Evolutionary conservation across 1,139 yeast genomes (phyloP).

Genomic region (Geotrichum klebahnii): DNA sequence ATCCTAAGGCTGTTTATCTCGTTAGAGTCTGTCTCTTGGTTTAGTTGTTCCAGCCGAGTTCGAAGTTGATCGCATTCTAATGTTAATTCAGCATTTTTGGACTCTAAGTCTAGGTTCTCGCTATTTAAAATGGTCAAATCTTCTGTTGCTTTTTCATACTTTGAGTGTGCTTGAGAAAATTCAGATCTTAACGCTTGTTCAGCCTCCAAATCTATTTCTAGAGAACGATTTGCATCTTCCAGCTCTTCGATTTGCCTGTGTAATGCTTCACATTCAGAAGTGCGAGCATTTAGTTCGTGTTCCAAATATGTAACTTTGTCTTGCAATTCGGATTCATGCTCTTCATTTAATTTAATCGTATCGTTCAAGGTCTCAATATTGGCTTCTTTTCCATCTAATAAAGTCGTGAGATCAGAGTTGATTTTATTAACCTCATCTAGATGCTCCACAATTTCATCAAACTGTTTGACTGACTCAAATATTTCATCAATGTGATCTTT

Average conservation of each 20-base stretch:
- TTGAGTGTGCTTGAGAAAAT: neutral
- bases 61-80: neutral
- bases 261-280: neutral
- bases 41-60: neutral
- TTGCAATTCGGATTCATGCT: neutral
- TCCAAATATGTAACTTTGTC: constrained; percentile 1
- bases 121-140: neutral
- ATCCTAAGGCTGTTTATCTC: too few species aligned
- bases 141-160: constrained; percentile 1
- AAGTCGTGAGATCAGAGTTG: constrained; percentile 6
- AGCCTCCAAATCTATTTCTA: constrained; percentile 16
- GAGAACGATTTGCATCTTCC: constrained; percentile 3
- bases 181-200: constrained; percentile 8
- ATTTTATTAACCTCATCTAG: constrained; percentile 6
- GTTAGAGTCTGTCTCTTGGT: too few species aligned
- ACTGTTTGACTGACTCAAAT: constrained; percentile 10
- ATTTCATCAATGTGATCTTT: constrained; percentile 12
- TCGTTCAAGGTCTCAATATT: neutral
- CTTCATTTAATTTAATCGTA: neutral
- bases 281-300: neutral
- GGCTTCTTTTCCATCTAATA: constrained; percentile 13
- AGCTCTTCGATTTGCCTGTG: constrained; percentile 1
- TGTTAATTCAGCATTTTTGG: constrained; percentile 4
- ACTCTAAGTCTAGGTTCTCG: constrained; percentile 5
- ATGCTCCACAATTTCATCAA: constrained; percentile 11